Percentiles rank a stretch among this genome's conserved stretches.
Evolutionary conservation across 2,329 filamentous ascomycete genomes (phyloP).

Genomic region (Neopestalotiopsis sp.): DNA sequence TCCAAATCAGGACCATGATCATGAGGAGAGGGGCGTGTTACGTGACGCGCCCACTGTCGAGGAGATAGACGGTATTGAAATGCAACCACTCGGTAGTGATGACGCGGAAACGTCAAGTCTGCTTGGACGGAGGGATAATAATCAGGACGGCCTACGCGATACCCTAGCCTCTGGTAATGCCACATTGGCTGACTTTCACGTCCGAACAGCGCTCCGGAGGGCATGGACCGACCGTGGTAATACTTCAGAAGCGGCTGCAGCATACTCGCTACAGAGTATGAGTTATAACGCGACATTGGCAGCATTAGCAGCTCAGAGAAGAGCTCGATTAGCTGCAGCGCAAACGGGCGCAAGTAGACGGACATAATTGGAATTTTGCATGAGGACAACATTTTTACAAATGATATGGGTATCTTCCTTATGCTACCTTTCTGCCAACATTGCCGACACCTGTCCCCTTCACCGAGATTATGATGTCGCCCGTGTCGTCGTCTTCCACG

Average conservation of each 20-base stretch:
- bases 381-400: slow-evolving; percentile 27
- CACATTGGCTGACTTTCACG: slow-evolving; percentile 58
- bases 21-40: slow-evolving; percentile 60
- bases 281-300: slow-evolving; percentile 60
- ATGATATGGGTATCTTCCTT: slow-evolving; percentile 35
- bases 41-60: slow-evolving; percentile 44
- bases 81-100: slow-evolving; percentile 43
- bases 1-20: slow-evolving; percentile 56
- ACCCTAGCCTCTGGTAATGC: slow-evolving; percentile 61
- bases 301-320: slow-evolving; percentile 54
- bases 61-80: slow-evolving; percentile 51
- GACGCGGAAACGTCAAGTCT: slow-evolving; percentile 35
- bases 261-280: slow-evolving; percentile 58
- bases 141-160: slow-evolving; percentile 42
- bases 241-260: slow-evolving; percentile 48
- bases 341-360: slow-evolving; percentile 27
- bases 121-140: slow-evolving; percentile 28
- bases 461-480: slow-evolving; percentile 84
- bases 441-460: slow-evolving; percentile 95
- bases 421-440: slow-evolving; percentile 86
- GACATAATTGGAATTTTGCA: slow-evolving; percentile 18
- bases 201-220: slow-evolving; percentile 54
- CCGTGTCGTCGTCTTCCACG: slow-evolving; percentile 67
- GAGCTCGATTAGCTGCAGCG: slow-evolving; percentile 38
- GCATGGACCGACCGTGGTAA: slow-evolving; percentile 49